Conservation (phyloP, 2,329 filamentous ascomycete genomes). For the Talaromyces sp. region DNA sequence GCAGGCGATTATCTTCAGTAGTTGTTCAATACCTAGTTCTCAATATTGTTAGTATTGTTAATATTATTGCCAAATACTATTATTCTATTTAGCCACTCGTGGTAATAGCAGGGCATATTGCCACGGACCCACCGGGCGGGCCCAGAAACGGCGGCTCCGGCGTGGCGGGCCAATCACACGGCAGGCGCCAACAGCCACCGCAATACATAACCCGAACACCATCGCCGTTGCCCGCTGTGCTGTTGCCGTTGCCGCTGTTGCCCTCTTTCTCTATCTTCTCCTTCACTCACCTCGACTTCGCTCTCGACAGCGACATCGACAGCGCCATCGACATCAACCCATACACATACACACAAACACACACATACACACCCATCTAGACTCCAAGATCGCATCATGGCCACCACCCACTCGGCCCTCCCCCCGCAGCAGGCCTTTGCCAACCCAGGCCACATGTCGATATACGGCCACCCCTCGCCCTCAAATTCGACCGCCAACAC, state of each 20-base stretch:
- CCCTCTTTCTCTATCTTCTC: neutral
- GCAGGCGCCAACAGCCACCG: neutral
- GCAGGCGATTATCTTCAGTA: too few species aligned
- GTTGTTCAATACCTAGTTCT: too few species aligned
- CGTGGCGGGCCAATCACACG: neutral
- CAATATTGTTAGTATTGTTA: too few species aligned
- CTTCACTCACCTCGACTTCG: neutral
- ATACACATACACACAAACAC: too few species aligned
- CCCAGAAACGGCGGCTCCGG: conserved; percentile 1
- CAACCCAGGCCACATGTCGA: conserved; percentile 28
- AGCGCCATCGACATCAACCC: too few species aligned
- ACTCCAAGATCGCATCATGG: neutral
- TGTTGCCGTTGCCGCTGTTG: neutral
- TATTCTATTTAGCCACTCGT: too few species aligned
- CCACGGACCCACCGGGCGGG: neutral
- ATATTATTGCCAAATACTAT: too few species aligned
- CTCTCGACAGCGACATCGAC: neutral
- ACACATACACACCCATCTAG: neutral
- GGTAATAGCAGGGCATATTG: neutral
- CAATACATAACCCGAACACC: neutral
- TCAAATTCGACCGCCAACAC: conserved; percentile 47
- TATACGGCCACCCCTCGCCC: conserved; percentile 40
- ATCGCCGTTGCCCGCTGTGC: neutral
- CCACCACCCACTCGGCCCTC: conserved; percentile 18
- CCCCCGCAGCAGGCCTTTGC: conserved; percentile 13